Evolutionary conservation across 1,284 basidiomycete species (phyloP), one percentile per base, ranked within the genome.

Genomic region (Malassezia brasiliensis): DNA sequence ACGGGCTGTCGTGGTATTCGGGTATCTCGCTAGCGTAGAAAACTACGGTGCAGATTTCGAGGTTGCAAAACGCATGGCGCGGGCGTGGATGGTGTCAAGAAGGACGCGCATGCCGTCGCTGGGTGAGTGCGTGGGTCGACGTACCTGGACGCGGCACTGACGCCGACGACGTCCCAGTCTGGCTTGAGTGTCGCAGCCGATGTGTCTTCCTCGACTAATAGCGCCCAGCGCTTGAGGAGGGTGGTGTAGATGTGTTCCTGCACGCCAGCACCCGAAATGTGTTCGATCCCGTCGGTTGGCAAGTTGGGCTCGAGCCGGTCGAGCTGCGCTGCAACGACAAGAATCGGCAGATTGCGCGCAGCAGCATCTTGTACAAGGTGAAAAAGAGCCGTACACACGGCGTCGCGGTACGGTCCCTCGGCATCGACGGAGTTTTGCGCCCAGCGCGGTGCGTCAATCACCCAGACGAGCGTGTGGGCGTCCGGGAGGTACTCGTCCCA

Each of bases 401-500:
- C 38, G 14, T n/a, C 42, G 9, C 50, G 50, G 34, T 57, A 57
- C 39, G 50, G 2, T 10, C 37, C 15, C 34, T 52, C 55, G 5
- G 37, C 38, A 5, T n/a, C 15, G 15, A 52, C 22, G 1, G 31
- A 11, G 25, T 57, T 32, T 9, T 19, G 17, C 11, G 19, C 28
- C 55, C 55, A 57, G 12, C 34, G 38, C 34, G 31, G 46, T 11
- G 62, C 66, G 39, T 66, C 66, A 9, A 68, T 47, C 19, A 63
- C 61, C 59, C 60, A 68, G 10, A 64, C 59, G 8, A 68, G 37
- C 10, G 54, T 61, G 31, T 64, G 57, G 28, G 64, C 59, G 32
- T 68, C 66, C 19, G 61, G 56, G 47, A 61, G 53, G 52, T 68
- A 68, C 53, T 62, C 56, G 50, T 47, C 54, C 66, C 66, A 68